Base-by-base conservation (phyloP, 2,329 filamentous ascomycete genomes). In the Diaporthe longicolla region DNA sequence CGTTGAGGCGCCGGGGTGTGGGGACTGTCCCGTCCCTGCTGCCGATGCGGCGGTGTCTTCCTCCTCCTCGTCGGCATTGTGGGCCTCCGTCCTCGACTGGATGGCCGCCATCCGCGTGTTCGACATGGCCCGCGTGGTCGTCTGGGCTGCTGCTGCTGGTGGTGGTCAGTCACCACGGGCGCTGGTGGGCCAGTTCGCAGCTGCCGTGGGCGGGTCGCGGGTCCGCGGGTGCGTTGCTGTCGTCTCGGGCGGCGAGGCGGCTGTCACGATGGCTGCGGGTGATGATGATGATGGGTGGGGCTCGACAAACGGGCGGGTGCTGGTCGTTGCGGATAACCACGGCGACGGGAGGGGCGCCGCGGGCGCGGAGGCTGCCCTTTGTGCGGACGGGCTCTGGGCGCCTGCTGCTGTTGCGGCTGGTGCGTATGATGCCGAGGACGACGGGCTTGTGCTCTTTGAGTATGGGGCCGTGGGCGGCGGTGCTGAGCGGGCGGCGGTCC, bases 11-110 rank as follows among this genome's bases (percentile, higher is more conserved):
- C 91, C 91, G 0, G 91, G 91, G 0, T 92, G 90, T 4, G 92
- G 90, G 6, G 92, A 94, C 79, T 93, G 89, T 75, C 92, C 92
- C 0, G 90, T 91, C 0, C 89, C 92, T 75, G 89, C 92, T 75
- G 85, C 89, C 29, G 84, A 2, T 40, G 37, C 85, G 0, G 10
- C 57, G 75, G 84, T 89, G 32, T 83, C 85, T 0, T 9, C 8
- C 1, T 45, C 86, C 0, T 84, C 89, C 0, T 92, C 93, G 0
- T 92, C 93, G 78, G 85, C 91, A 4, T 81, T 93, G 48, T 92
- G 90, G 87, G 86, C 86, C 35, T 91, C 88, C 74, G 82, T 93
- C 45, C 81, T 94, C 5, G 87, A 87, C 40, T 93, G 91, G 88
- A 84, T 92, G 85, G 19, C 37, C 19, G 82, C 79, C 2, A 82